These are phyloP conservation scores for Lepiota subincarnata DNA, from an alignment of 768 basidiomycete genomes.

Conservation along the genomic window DNA sequence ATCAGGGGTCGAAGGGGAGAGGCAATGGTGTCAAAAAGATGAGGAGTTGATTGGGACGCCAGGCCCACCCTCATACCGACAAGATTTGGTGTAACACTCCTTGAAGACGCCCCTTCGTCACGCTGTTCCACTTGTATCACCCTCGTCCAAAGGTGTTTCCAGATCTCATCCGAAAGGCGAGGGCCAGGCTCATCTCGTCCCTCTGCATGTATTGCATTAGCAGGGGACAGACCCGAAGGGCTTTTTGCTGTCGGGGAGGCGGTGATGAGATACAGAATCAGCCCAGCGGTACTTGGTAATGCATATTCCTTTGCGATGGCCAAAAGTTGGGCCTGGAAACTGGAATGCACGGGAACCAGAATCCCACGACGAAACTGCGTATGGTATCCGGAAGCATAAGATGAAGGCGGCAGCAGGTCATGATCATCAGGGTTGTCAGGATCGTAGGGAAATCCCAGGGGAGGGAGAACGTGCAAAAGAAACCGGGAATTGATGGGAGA, in stretches of 20 bases:
- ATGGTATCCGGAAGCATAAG: slow-evolving; percentile 70
- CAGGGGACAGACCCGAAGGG: slow-evolving; percentile 13
- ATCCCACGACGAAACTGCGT: slow-evolving; percentile 78
- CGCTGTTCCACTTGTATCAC: slow-evolving; percentile 59
- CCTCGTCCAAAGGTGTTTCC: slow-evolving; percentile 82
- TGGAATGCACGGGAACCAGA: slow-evolving; percentile 82
- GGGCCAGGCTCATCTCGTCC: slow-evolving; percentile 64
- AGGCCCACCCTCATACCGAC: slow-evolving; percentile 36
- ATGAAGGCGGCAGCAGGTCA: slow-evolving; percentile 48
- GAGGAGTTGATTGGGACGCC: slow-evolving; percentile 38
- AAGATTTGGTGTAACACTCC: slow-evolving; percentile 27
- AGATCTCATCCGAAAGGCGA: slow-evolving; percentile 80
- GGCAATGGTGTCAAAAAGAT: slow-evolving; percentile 29
- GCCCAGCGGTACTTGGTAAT: slow-evolving; percentile 78
- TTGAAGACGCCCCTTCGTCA: slow-evolving; percentile 36
- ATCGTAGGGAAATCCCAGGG: slow-evolving; percentile 65
- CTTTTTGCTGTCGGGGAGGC: slow-evolving; percentile 14
- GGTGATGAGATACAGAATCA: slow-evolving; percentile 77
- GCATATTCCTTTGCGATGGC: slow-evolving; percentile 94
- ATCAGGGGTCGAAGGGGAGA: slow-evolving; percentile 42
- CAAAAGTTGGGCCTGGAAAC: slow-evolving; percentile 73
- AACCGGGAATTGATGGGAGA: slow-evolving; percentile 55
- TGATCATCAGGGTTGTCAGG: slow-evolving; percentile 36
- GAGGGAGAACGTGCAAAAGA: slow-evolving; percentile 83
- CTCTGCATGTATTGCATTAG: slow-evolving; percentile 19